Conservation (phyloP, 306 rosid species). For the Dalbergia oliveri region DNA sequence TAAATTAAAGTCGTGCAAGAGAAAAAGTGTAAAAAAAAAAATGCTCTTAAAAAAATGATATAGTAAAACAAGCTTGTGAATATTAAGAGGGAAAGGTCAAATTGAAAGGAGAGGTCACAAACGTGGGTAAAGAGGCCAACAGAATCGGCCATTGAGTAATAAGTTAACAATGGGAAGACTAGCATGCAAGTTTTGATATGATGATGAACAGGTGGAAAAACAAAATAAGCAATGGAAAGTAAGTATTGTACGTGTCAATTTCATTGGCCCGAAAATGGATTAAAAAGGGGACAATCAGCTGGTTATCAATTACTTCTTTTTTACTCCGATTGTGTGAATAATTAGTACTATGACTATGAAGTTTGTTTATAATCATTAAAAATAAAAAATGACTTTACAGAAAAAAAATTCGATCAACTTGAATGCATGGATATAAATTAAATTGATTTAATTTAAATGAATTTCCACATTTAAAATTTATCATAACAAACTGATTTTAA, state of each 20-base stretch:
- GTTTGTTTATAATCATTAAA: no score
- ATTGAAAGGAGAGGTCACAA: background rate
- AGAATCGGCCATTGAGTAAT: background rate
- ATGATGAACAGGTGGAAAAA: conserved; percentile 1
- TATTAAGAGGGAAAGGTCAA: background rate
- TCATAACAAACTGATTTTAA: no score
- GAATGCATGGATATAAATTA: no score
- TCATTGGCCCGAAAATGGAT: background rate
- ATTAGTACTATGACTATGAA: background rate
- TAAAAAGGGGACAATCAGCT: conserved; percentile 17
- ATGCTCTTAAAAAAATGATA: background rate
- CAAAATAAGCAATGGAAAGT: conserved; percentile 34
- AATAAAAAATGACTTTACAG: no score
- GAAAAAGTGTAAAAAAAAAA: background rate
- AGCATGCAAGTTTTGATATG: background rate
- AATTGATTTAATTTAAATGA: no score
- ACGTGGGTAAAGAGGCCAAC: background rate
- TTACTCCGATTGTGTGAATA: conserved; percentile 43
- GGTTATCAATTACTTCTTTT: conserved; percentile 9
- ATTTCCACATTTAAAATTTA: no score
- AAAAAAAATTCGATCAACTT: no score
- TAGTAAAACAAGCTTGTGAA: background rate
- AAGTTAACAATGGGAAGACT: background rate
- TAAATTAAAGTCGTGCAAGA: no score
- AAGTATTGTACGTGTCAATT: conserved; percentile 9